Percentiles rank a stretch among this genome's conserved stretches.
These are phyloP conservation scores for Neofusicoccum laricinum DNA, from an alignment of 2,329 filamentous ascomycete species.

Conservation along the genomic window DNA sequence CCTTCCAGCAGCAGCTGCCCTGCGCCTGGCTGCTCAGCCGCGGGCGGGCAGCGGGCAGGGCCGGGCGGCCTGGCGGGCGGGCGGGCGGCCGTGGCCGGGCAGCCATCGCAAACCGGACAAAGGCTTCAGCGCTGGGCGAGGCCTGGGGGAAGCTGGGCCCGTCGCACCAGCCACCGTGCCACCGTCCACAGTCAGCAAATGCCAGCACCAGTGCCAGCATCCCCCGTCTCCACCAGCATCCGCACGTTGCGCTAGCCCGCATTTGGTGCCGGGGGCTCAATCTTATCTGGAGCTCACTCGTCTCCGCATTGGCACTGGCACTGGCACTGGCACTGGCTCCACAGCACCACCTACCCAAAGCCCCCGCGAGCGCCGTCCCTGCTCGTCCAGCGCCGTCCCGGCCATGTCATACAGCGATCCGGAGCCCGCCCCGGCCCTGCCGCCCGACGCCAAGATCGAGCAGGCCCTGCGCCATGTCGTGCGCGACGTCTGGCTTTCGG, in stretches of 20 bases:
- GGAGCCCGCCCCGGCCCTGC: constrained; percentile 18
- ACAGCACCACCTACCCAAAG: too few relatives aligned
- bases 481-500: constrained; percentile 36
- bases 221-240: neutral
- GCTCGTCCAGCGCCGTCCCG: neutral
- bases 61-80: too few relatives aligned
- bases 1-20: too few relatives aligned
- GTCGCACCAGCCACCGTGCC: too few relatives aligned
- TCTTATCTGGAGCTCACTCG: constrained; percentile 3
- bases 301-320: neutral
- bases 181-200: neutral
- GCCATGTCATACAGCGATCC: constrained; percentile 8
- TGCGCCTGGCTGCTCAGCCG: too few relatives aligned
- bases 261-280: neutral
- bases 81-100: too few relatives aligned
- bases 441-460: constrained; percentile 38
- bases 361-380: neutral
- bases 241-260: neutral
- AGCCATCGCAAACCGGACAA: too few relatives aligned
- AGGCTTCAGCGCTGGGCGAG: too few relatives aligned
- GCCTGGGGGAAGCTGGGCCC: too few relatives aligned
- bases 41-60: too few relatives aligned
- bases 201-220: neutral
- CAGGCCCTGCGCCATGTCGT: constrained; percentile 41
- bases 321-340: neutral